Conservation (phyloP, 192 early-diverging fungal genomes). For the Backusella circina region DNA sequence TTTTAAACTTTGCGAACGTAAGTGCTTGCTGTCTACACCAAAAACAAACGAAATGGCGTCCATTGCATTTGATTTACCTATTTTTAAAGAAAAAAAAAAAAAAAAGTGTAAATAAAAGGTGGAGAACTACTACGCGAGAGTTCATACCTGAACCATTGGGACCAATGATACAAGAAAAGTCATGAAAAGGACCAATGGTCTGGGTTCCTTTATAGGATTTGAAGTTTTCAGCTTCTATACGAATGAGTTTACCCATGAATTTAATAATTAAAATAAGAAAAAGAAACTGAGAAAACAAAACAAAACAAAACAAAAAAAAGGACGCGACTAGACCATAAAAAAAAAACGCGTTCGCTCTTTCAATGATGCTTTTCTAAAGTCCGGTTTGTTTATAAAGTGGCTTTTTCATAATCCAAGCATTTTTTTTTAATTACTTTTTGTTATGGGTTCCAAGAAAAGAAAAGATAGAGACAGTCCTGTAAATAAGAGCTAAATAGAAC, state of each 20-base stretch:
- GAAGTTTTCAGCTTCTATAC: slow-evolving; percentile 96
- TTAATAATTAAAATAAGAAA: neutral
- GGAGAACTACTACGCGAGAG: neutral
- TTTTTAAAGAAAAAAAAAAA: neutral
- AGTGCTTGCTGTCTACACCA: slow-evolving; percentile 87
- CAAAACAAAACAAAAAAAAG: neutral
- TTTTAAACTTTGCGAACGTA: slow-evolving; percentile 84
- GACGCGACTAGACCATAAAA: neutral
- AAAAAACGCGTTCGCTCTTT: neutral
- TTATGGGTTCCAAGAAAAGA: neutral
- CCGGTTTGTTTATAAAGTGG: neutral
- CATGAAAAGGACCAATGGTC: slow-evolving; percentile 89
- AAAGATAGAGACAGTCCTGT: neutral
- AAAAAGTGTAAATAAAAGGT: neutral
- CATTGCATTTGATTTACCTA: slow-evolving; percentile 98
- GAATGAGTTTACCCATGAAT: slow-evolving; percentile 78
- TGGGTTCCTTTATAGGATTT: slow-evolving; percentile 97
- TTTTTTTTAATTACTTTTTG: neutral
- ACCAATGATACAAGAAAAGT: slow-evolving; percentile 95
- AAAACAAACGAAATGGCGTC: slow-evolving; percentile 99
- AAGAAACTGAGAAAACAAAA: neutral
- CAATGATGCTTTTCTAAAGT: neutral
- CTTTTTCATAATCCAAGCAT: neutral
- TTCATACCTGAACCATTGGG: slow-evolving; percentile 89
- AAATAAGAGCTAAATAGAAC: neutral